A percentile compares a stretch with the other conserved stretches of the same genome.
Conservation (phyloP, 306 rosid species). For the Clitoria ternatea region DNA sequence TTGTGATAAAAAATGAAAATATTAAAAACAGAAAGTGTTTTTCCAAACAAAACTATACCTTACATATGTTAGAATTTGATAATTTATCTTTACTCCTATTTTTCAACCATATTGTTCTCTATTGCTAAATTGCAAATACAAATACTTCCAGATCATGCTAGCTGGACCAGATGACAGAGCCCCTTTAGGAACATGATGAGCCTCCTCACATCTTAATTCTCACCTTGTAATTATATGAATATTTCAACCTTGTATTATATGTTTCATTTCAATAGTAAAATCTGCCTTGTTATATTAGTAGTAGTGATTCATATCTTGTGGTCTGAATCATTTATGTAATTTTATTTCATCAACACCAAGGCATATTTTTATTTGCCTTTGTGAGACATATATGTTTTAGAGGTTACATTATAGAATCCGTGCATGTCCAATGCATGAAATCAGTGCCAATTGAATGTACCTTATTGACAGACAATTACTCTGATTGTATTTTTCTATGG, state of each 20-base stretch:
- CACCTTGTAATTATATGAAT: constrained; percentile 48
- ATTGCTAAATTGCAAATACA: constrained; percentile 22
- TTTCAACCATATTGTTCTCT: background rate
- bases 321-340: constrained; percentile 27
- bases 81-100: background rate
- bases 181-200: constrained; percentile 54
- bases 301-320: constrained; percentile 26
- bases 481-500: constrained; percentile 13
- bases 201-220: background rate
- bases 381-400: constrained; percentile 24
- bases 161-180: constrained; percentile 96
- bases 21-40: too few relatives aligned
- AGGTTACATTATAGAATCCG: constrained; percentile 13
- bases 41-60: too few relatives aligned
- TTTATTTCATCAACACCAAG: constrained; percentile 28
- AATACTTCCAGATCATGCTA: constrained; percentile 67
- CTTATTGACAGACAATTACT: background rate
- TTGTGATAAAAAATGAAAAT: too few relatives aligned
- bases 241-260: constrained; percentile 38
- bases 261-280: constrained; percentile 32
- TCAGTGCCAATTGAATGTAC: constrained; percentile 30
- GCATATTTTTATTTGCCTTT: constrained; percentile 53
- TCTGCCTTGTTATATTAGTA: constrained; percentile 31
- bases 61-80: background rate
- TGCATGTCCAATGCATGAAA: constrained; percentile 14